phyloP scores from a whole-genome alignment of 768 basidiomycete species.

The Dictyophora rubrovolvata region DNA sequence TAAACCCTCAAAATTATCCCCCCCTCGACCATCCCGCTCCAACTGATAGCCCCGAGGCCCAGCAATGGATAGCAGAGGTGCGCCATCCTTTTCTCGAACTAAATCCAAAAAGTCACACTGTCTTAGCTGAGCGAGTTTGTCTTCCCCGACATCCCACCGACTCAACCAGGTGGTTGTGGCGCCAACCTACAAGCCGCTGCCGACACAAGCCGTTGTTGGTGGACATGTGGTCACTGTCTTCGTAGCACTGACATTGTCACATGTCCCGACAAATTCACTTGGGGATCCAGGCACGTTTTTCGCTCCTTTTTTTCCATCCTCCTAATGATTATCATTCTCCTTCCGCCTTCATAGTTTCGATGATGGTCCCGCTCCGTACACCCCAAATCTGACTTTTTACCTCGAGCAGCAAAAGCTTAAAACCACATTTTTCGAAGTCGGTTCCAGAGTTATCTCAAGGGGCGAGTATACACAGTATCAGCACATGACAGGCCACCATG shows the following conservation, averaged over 20 bases:
- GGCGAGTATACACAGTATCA: slow-evolving; percentile 61
- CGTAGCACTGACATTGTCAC: slow-evolving; percentile 54
- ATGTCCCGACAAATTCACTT: slow-evolving; percentile 58
- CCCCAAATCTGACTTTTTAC: slow-evolving; percentile 62
- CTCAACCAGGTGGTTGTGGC: slow-evolving; percentile 36
- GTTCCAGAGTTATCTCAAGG: slow-evolving; percentile 66
- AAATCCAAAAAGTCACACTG: background rate
- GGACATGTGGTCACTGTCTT: slow-evolving; percentile 70
- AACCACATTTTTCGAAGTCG: slow-evolving; percentile 83
- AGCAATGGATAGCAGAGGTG: slow-evolving; percentile 48
- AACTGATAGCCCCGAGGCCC: slow-evolving; percentile 50
- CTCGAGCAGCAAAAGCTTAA: slow-evolving; percentile 53
- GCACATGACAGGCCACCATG: slow-evolving; percentile 70
- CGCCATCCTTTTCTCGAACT: background rate
- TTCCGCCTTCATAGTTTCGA: slow-evolving; percentile 36
- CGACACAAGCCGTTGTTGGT: slow-evolving; percentile 59
- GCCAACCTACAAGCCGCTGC: slow-evolving; percentile 44
- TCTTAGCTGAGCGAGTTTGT: slow-evolving; percentile 44
- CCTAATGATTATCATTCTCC: slow-evolving; percentile 11
- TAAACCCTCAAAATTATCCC: slow-evolving; percentile 53
- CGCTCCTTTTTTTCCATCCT: background rate
- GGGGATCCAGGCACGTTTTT: slow-evolving; percentile 36
- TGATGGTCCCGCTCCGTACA: slow-evolving; percentile 75
- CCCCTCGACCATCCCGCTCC: slow-evolving; percentile 52
- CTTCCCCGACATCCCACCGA: slow-evolving; percentile 47